Conservation (phyloP, 129 eudicot species). For the Chrysanthemum lavandulifolium region DNA sequence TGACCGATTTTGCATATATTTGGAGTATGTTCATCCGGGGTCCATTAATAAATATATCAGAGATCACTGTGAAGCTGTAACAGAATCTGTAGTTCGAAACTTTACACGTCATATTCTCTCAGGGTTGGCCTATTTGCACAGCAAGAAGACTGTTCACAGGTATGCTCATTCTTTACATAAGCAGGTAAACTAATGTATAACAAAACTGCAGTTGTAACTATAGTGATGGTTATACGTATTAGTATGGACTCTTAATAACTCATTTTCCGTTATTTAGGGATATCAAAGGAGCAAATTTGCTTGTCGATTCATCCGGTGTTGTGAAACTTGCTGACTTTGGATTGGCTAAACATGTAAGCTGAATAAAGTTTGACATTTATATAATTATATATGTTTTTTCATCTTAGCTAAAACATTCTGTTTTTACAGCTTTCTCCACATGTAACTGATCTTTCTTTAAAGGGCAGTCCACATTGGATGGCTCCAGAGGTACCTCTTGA, state of each 20-base stretch:
- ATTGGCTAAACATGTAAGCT: constrained; percentile 87
- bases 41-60: constrained; percentile 63
- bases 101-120: constrained; percentile 90
- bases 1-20: constrained; percentile 82
- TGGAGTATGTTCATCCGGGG: constrained; percentile 95
- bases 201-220: not conserved
- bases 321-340: constrained; percentile 99
- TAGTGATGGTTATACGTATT: constrained; percentile 3
- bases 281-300: constrained; percentile 95
- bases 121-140: constrained; percentile 86
- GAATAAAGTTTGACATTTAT: constrained; percentile 14
- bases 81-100: constrained; percentile 83
- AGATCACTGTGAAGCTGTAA: constrained; percentile 83
- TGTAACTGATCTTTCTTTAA: constrained; percentile 65
- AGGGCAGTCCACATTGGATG: constrained; percentile 98
- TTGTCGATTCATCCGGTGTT: constrained; percentile 85
- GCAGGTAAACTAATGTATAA: constrained; percentile 9
- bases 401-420: not conserved
- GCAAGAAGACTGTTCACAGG: constrained; percentile 94
- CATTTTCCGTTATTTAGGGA: constrained; percentile 52
- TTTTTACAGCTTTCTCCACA: constrained; percentile 55
- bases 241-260: constrained; percentile 12
- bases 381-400: not conserved
- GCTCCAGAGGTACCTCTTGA: constrained; percentile 86
- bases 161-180: constrained; percentile 16